phyloP scores from a whole-genome alignment of 2,329 filamentous ascomycete species.

The Claviceps spartinae region DNA sequence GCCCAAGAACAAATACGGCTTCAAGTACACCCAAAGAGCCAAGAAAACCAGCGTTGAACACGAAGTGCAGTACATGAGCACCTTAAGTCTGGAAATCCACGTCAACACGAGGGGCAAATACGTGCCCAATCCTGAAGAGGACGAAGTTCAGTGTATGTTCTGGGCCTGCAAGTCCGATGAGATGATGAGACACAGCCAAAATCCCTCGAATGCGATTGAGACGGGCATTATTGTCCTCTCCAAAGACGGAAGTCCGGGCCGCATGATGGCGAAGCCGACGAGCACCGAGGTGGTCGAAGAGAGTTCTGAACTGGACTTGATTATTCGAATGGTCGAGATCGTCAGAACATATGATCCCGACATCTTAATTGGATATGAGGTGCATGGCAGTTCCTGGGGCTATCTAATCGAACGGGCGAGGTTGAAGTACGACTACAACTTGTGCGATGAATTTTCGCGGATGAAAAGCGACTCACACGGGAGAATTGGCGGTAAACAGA shows the following conservation, averaged over 20 bases:
- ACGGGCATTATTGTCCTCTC: constrained; percentile 64
- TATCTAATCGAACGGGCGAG: constrained; percentile 85
- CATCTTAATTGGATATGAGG: constrained; percentile 87
- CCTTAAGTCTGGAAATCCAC: constrained; percentile 87
- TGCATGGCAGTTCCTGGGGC: constrained; percentile 88
- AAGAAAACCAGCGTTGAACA: constrained; percentile 66
- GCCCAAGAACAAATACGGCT: constrained; percentile 66
- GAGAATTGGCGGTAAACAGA: constrained; percentile 73
- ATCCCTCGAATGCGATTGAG: constrained; percentile 35
- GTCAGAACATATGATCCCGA: constrained; percentile 79
- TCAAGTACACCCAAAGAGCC: constrained; percentile 71
- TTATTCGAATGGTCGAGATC: constrained; percentile 76
- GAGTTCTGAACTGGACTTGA: constrained; percentile 65
- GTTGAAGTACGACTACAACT: constrained; percentile 74
- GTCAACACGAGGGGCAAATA: constrained; percentile 73
- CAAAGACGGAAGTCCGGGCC: constrained; percentile 42
- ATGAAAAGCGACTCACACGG: constrained; percentile 76
- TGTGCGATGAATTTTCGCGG: constrained; percentile 83
- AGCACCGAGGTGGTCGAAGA: constrained; percentile 58
- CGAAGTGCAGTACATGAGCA: constrained; percentile 88
- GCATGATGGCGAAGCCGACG: constrained; percentile 48
- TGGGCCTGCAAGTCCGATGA: constrained; percentile 79
- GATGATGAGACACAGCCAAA: constrained; percentile 17
- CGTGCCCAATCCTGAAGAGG: constrained; percentile 78
- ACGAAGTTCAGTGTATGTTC: constrained; percentile 78